Base-by-base conservation (phyloP, 2,329 filamentous ascomycete genomes). In the Pseudocercospora fijiensis region DNA sequence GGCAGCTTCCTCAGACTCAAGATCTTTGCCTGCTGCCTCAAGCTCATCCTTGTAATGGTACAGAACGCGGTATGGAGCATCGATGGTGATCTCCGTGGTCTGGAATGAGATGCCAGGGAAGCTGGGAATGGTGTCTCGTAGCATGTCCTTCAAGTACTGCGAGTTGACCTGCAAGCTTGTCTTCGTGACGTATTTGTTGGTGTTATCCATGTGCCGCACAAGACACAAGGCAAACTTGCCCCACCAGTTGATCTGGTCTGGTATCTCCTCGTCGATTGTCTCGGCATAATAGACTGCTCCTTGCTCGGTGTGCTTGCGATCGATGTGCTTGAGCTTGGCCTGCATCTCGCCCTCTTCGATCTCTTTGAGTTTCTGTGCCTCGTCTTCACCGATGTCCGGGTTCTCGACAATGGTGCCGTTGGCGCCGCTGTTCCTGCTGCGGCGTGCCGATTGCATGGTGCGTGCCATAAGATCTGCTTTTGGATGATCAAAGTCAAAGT, bases 71-170 rank as follows among this genome's bases (percentile, higher is more conserved):
- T 73, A 73, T 1, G 72, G 72, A 27, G 68, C 68, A 41, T 69
- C 66, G 58, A 74, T 69, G 30, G 66, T 67, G 37, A 74, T 68
- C 20, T 73, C 71, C 28, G 71, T 74, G 58, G 72, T 73, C 45
- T 70, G 67, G 57, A 74, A 73, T 4, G 66, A 72, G n/a, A 73
- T 62, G 20, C 69, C 70, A 1, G 72, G 72, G 53, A 69, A 74
- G n/a, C 64, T 58, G 47, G 58, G 60, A 52, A 72, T 70, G 2
- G 65, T 69, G 5, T 67, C 58, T 51, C 69, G 67, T 8, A 74
- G 61, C n/a, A 73, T 67, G n/a, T 71, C 66, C 53, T 73, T 73
- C n/a, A 73, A 64, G 41, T 73, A 69, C 30, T 70, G 67, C 4
- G 70, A 73, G 59, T 74, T 74, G 62, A 73, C 63, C 57, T 66